A percentile compares a stretch with the other conserved stretches of the same genome.
Evolutionary conservation across 1,284 basidiomycete species (phyloP).

Genomic region (Puccinia novopanici): DNA sequence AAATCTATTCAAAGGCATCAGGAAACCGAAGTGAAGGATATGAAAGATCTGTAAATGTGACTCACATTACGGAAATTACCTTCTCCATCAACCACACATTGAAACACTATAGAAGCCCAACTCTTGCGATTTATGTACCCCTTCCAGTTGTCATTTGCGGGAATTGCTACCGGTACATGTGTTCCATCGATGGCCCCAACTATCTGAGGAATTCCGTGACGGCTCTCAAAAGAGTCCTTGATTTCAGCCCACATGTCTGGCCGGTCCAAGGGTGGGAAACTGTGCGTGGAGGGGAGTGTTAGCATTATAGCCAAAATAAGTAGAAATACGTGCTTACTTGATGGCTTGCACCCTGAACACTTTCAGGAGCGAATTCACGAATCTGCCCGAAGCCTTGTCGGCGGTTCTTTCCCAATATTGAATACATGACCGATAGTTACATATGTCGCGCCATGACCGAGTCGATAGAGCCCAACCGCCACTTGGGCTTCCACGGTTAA

Average conservation of each 20-base stretch:
- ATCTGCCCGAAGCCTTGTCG: not conserved
- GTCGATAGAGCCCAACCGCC: too few relatives aligned
- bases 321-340: not conserved
- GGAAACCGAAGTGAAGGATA: too few relatives aligned
- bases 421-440: not conserved
- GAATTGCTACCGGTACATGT: not conserved
- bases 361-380: not conserved
- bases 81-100: too few relatives aligned
- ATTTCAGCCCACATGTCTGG: not conserved
- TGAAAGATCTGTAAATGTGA: not conserved
- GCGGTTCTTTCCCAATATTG: constrained; percentile 21
- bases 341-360: not conserved
- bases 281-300: not conserved
- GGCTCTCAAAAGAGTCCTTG: not conserved
- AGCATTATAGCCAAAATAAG: too few relatives aligned
- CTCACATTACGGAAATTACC: too few relatives aligned
- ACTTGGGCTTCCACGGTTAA: too few relatives aligned
- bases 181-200: not conserved
- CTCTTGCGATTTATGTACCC: too few relatives aligned
- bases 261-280: not conserved
- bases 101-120: too few relatives aligned
- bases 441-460: not conserved
- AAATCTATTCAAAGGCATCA: too few relatives aligned
- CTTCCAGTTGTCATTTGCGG: not conserved
- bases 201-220: too few relatives aligned